These are phyloP conservation scores for Ambrosiella cleistominuta DNA, from an alignment of 2,329 filamentous ascomycete genomes.

Conservation along the genomic window DNA sequence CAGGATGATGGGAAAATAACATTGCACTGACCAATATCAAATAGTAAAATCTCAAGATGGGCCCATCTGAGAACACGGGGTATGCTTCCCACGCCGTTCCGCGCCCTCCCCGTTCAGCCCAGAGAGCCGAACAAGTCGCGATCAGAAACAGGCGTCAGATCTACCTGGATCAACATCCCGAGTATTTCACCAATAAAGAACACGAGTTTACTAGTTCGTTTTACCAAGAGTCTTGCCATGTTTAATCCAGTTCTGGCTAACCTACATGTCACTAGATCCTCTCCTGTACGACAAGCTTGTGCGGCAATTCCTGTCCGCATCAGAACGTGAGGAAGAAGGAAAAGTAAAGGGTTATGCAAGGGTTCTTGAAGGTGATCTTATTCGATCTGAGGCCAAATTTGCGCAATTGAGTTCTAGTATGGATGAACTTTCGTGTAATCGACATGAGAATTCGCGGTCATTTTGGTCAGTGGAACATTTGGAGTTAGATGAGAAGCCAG, in stretches of 20 bases:
- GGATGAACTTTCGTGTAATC: neutral
- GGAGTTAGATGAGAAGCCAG: neutral
- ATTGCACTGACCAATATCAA: no score
- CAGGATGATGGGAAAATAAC: no score
- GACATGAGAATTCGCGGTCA: neutral
- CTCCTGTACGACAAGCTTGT: slow-evolving; percentile 68
- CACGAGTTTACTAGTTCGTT: slow-evolving; percentile 37
- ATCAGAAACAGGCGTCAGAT: slow-evolving; percentile 61
- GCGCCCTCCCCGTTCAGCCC: slow-evolving; percentile 22
- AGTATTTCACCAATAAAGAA: slow-evolving; percentile 45
- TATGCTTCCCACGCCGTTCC: neutral
- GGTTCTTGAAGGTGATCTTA: slow-evolving; percentile 58
- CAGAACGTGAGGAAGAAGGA: slow-evolving; percentile 58
- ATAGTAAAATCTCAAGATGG: no score
- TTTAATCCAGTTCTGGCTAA: neutral
- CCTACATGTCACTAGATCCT: slow-evolving; percentile 37
- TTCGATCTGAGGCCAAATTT: slow-evolving; percentile 63
- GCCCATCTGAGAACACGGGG: no score
- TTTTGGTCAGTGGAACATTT: neutral
- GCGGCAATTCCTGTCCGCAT: slow-evolving; percentile 54
- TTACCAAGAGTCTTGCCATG: neutral
- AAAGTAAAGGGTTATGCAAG: slow-evolving; percentile 61
- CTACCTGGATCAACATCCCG: slow-evolving; percentile 54
- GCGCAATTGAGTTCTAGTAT: slow-evolving; percentile 16
- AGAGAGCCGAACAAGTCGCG: slow-evolving; percentile 30